Base-by-base conservation (phyloP, 2,329 filamentous ascomycete genomes). In the Aspergillus phoenicis region DNA sequence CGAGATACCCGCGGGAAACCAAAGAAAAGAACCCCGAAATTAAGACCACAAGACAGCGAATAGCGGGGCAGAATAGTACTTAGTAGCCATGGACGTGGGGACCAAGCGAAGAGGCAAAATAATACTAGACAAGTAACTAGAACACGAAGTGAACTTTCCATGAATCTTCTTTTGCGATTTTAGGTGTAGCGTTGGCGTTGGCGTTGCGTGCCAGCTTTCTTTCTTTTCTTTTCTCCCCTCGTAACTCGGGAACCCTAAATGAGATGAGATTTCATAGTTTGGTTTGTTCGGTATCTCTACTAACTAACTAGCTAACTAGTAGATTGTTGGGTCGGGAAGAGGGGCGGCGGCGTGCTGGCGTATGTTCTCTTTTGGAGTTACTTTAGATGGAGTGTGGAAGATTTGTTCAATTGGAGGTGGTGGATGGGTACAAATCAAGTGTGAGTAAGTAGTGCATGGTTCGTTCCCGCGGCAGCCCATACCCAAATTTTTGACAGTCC, bases 141-240 rank as follows among this genome's bases (percentile, higher is more conserved):
- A 62, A 55, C 22, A 22, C 22, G 26, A 13, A 41, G 3, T 59
- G 56, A 61, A 57, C 17, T 49, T 61, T 60, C 57, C 26, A 58
- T 54, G n/a, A 24, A 28, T 17, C 36, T 61, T 59, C 58, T 57
- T 62, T 64, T 64, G 53, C 62, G 20, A 28, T 62, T 64, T 64
- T 57, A 22, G 60, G 60, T 39, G 60, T 61, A 61, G 60, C 47
- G 62, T 52, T 52, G 15, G 33, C 33, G 28, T 30, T 30, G 28
- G 28, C 28, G 33, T 36, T 36, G 33, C 33, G 33, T 30, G 28
- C 28, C 33, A 13, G 10, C 1, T 24, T 5, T 11, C 10, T 24
- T 52, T 24, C 15, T 20, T 17, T 38, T 8, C 2, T 28, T 30
- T 17, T 51, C 17, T 20, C 17, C 6, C 26, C 5, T 36, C 33